These are phyloP conservation scores for Malus hybrid DNA, from an alignment of 331 rosid species.

Conservation along the genomic window DNA sequence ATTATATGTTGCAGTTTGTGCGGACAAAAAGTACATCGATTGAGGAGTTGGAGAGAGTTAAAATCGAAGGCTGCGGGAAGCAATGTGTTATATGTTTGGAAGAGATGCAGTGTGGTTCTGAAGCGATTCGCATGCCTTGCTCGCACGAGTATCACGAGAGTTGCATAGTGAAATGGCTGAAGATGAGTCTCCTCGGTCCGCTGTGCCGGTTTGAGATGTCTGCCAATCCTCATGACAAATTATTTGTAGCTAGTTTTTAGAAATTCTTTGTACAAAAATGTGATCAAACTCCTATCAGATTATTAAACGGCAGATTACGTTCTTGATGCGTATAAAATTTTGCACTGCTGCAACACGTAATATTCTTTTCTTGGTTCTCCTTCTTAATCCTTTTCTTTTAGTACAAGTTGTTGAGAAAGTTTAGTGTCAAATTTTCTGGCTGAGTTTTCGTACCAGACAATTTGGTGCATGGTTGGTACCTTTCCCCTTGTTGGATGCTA, in stretches of 20 bases:
- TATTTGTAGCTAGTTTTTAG: neutral
- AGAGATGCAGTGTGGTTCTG: neutral
- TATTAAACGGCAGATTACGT: no score
- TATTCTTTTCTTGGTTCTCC: no score
- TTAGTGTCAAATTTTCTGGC: neutral
- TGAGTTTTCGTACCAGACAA: neutral
- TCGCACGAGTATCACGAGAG: constrained; percentile 14
- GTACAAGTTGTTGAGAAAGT: neutral
- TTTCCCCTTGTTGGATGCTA: neutral
- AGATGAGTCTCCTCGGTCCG: constrained; percentile 12
- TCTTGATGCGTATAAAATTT: neutral
- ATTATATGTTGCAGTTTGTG: no score
- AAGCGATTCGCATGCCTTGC: constrained; percentile 18
- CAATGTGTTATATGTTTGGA: constrained; percentile 22
- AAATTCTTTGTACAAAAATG: neutral
- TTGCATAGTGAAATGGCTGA: constrained; percentile 19
- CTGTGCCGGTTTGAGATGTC: constrained; percentile 20
- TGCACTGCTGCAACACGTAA: no score
- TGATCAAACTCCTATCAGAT: neutral
- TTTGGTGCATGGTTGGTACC: neutral
- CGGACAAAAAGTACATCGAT: neutral
- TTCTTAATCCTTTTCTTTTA: neutral
- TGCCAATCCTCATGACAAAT: neutral
- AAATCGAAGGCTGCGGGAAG: neutral
- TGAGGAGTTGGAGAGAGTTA: neutral